Percentiles rank a stretch among this genome's conserved stretches.
phyloP scores from a whole-genome alignment of 768 basidiomycete species.

The Daedalea quercina region DNA sequence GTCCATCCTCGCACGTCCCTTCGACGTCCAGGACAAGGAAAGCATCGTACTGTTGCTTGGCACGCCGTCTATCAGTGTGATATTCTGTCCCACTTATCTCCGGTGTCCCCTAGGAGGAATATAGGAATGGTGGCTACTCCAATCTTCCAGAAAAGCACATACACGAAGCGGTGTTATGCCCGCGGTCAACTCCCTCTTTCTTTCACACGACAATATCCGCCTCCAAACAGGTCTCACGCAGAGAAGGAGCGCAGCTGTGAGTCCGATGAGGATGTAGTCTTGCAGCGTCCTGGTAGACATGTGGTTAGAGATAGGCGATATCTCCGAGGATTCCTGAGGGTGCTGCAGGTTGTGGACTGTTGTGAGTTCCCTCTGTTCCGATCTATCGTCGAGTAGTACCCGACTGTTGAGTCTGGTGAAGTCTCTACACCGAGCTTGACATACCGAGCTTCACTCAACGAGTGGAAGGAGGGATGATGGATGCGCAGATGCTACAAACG shows the following conservation, averaged over 20 bases:
- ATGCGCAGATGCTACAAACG: too few relatives aligned
- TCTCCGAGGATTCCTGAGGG: too few relatives aligned
- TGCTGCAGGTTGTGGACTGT: too few relatives aligned
- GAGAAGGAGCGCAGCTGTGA: neutral
- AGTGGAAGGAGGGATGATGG: too few relatives aligned
- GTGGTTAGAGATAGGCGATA: too few relatives aligned
- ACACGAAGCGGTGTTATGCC: neutral
- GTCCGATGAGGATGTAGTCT: neutral
- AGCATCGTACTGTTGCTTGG: constrained; percentile 55
- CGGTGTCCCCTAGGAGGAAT: neutral
- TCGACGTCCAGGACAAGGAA: constrained; percentile 90
- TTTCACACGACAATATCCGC: neutral
- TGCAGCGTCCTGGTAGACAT: neutral
- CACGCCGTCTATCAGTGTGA: constrained; percentile 4
- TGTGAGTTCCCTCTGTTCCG: too few relatives aligned
- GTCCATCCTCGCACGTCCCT: constrained; percentile 61
- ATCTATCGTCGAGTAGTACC: too few relatives aligned
- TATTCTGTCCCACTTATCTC: neutral
- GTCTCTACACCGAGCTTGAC: too few relatives aligned
- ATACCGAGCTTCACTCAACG: too few relatives aligned
- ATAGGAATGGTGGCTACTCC: neutral
- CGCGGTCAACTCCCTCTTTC: neutral
- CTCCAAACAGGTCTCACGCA: neutral
- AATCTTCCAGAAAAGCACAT: neutral
- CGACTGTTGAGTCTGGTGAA: too few relatives aligned